Evolutionary conservation across 2,329 filamentous ascomycete genomes (phyloP), one percentile per base, ranked within the genome.

Genomic region (Penicillium sp.): DNA sequence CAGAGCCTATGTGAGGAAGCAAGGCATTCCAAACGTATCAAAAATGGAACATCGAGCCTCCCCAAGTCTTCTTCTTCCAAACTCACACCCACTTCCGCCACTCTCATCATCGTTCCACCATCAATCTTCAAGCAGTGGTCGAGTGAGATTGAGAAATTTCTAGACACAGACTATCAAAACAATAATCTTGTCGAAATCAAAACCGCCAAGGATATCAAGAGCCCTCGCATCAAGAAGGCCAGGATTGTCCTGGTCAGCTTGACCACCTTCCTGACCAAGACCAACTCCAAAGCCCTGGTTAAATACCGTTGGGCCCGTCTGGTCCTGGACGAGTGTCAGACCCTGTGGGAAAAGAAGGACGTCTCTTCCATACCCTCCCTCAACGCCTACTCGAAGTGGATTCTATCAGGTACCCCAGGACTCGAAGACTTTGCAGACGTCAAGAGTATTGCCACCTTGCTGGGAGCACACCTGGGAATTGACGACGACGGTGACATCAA

Each of bases 291-390:
- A n/a, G n/a, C n/a, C n/a, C n/a, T n/a, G n/a, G n/a, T n/a, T n/a
- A n/a, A 37, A 21, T 37, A 37, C 64, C 68, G 73, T 2, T 89
- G 83, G 66, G 81, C 82, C 51, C 77, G 87, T 5, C 54, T 89
- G 0, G 78, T 89, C 2, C 74, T 88, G 1, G 87, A 89, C 56
- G 87, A 89, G 59, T 88, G 84, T 59, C 83, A 85, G 1, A 86
- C 87, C 57, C 71, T 82, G 5, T 74, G 76, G 40, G 64, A 72
- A 14, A 67, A 77, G 46, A 71, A 75, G 47, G 70, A 76, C 55
- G 66, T 75, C 0, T 72, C 75, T 0, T 11, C 36, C 3, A 10
- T 23, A 10, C 36, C 69, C 85, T 5, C 71, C 77, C 62, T 87
- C 1, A 64, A 76, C 23, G 78, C 82, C 10, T 72, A 77, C 37